These are phyloP conservation scores for Colletotrichum sojae DNA, from an alignment of 2,329 filamentous ascomycete species.

Conservation along the genomic window DNA sequence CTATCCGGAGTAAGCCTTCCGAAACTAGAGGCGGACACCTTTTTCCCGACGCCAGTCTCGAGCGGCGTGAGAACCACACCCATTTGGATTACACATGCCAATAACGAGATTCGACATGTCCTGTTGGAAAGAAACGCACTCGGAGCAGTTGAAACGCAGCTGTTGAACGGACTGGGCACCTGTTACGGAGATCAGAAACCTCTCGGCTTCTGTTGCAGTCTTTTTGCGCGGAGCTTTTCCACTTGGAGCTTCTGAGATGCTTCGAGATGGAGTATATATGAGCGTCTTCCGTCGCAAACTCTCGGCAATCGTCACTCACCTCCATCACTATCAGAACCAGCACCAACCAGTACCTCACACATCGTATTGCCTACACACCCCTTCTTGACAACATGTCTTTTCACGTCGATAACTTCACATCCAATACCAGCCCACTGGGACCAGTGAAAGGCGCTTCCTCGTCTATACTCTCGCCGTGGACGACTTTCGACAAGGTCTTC, in stretches of 20 bases:
- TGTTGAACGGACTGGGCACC: background rate
- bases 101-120: background rate
- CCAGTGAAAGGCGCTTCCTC: conserved; percentile 27
- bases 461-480: conserved; percentile 76
- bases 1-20: background rate
- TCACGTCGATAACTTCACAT: conserved; percentile 29
- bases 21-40: background rate
- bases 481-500: conserved; percentile 84
- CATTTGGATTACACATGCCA: background rate
- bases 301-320: conserved; percentile 7
- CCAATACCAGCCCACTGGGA: conserved; percentile 71
- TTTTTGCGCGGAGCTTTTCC: too few species aligned
- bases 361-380: background rate
- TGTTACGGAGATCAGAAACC: background rate
- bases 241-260: conserved; percentile 1
- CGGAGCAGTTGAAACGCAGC: background rate
- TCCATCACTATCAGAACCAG: conserved; percentile 5
- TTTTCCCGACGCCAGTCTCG: too few species aligned
- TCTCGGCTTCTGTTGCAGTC: background rate
- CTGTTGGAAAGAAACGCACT: background rate
- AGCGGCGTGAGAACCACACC: background rate
- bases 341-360: background rate
- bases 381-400: conserved; percentile 16
- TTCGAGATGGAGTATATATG: conserved; percentile 12
- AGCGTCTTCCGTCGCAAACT: conserved; percentile 4